phyloP scores from a whole-genome alignment of 352 stramenopile species.

The Pythium myriotylum region DNA sequence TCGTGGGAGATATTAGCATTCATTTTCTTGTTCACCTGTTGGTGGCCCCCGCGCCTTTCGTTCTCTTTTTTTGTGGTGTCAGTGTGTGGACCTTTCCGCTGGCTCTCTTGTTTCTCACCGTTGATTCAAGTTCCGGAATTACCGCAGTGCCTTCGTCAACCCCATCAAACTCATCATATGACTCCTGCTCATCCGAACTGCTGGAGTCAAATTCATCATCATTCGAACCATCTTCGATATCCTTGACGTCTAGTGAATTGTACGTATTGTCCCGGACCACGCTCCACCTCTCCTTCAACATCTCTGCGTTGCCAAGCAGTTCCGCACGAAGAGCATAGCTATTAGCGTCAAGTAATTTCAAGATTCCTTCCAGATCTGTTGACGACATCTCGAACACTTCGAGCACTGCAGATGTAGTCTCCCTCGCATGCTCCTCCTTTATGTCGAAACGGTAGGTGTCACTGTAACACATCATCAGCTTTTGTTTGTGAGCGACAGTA shows the following conservation, averaged over 20 bases:
- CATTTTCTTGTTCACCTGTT: constrained; percentile 19
- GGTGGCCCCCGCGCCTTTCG: constrained; percentile 11
- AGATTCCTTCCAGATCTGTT: constrained; percentile 4
- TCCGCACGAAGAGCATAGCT: background rate
- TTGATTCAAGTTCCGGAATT: background rate
- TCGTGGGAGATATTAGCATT: constrained; percentile 3
- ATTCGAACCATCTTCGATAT: background rate
- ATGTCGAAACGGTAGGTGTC: constrained; percentile 14
- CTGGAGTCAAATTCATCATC: constrained; percentile 3
- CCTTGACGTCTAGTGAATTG: background rate
- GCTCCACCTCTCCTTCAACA: constrained; percentile 6
- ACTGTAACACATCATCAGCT: background rate
- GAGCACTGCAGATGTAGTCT: background rate
- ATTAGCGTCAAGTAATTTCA: constrained; percentile 10
- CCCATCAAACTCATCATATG: too few species aligned
- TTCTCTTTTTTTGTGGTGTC: constrained; percentile 34
- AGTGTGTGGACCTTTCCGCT: constrained; percentile 12
- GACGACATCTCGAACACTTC: constrained; percentile 10
- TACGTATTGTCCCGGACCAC: background rate
- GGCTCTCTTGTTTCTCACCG: constrained; percentile 6
- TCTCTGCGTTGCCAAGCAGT: background rate
- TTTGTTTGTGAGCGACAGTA: background rate
- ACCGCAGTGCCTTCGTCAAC: too few species aligned
- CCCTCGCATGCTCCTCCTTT: background rate
- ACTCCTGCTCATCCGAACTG: constrained; percentile 42